Evolutionary conservation across 805 yeast species (phyloP), one percentile per base, ranked within the genome.

Genomic region (Priceomyces carsonii): DNA sequence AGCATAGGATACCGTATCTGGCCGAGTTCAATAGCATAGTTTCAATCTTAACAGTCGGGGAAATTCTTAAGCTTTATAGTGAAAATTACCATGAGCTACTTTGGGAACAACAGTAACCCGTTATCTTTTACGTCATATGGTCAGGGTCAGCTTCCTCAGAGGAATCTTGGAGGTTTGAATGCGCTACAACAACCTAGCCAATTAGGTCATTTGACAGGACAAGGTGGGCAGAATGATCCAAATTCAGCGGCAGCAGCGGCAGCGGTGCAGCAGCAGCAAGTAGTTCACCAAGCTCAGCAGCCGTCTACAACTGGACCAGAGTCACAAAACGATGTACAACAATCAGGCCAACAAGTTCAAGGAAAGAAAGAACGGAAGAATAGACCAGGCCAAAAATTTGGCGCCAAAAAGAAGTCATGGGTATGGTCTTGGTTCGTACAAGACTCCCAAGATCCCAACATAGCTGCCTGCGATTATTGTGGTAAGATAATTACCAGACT

Each of bases 401-500:
- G 82, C 12, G 82, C 82, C 12, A 76, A 75, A 47, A 77, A 77
- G 64, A 71, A 69, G 44, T 74, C 79, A 20, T 77, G 82, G 82
- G 81, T 77, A 9, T 77, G 82, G 82, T 55, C 69, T 14, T 77
- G 82, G 82, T 77, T 77, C 47, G 63, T 63, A 9, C 82, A 77
- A 46, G 80, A 75, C 48, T 49, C 51, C 12, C 43, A 43, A 13
- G 73, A 77, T 44, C 64, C 71, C 32, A 73, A 75, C 36, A 42
- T 69, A 13, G 81, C 82, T 2, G 71, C 71, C 3, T 77, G 82
- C 53, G 79, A 75, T 40, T 63, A 54, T 40, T 77, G 82, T 51
- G 73, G 75, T 1, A 75, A 71, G 46, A 59, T 67, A 8, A 66
- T 77, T 23, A 60, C 60, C 18, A 54, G 82, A 35, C 54, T 75